Conservation (phyloP, 352 stramenopile species). For the Phytophthora sansomeana region DNA sequence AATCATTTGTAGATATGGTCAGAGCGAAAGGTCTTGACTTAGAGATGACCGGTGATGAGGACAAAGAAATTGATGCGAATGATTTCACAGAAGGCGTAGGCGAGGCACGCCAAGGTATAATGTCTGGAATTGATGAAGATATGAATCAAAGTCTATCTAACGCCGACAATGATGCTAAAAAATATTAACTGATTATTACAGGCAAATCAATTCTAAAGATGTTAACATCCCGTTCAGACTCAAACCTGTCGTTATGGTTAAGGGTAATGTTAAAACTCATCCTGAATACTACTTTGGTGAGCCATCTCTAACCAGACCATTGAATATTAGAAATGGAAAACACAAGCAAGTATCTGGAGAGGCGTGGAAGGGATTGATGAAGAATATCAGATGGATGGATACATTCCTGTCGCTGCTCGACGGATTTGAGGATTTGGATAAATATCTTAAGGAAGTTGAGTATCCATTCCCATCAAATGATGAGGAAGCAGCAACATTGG, state of each 20-base stretch:
- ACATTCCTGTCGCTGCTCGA: slow-evolving; percentile 11
- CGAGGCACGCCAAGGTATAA: slow-evolving; percentile 6
- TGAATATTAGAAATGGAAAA: slow-evolving; percentile 14
- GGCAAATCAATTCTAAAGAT: background rate
- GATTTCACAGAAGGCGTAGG: slow-evolving; percentile 9
- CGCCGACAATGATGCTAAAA: slow-evolving; percentile 15
- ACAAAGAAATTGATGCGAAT: slow-evolving; percentile 3
- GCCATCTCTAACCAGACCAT: background rate
- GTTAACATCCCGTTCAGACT: slow-evolving; percentile 7
- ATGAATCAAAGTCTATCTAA: slow-evolving; percentile 15
- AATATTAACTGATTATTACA: slow-evolving; percentile 10
- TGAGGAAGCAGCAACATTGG: slow-evolving; percentile 17
- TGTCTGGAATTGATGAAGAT: slow-evolving; percentile 18
- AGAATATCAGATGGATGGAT: slow-evolving; percentile 16
- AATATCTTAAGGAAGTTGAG: slow-evolving; percentile 12
- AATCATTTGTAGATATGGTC: slow-evolving; percentile 20
- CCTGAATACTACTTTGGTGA: slow-evolving; percentile 8
- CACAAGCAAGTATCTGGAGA: slow-evolving; percentile 12
- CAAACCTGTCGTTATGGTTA: background rate
- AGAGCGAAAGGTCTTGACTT: slow-evolving; percentile 10
- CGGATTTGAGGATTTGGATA: slow-evolving; percentile 22
- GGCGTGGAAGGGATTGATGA: slow-evolving; percentile 12
- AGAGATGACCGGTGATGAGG: background rate
- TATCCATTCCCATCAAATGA: slow-evolving; percentile 15
- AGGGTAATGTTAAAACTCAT: background rate